These are phyloP conservation scores for Trichophyton verrucosum DNA, from an alignment of 2,329 filamentous ascomycete species.

Conservation along the genomic window DNA sequence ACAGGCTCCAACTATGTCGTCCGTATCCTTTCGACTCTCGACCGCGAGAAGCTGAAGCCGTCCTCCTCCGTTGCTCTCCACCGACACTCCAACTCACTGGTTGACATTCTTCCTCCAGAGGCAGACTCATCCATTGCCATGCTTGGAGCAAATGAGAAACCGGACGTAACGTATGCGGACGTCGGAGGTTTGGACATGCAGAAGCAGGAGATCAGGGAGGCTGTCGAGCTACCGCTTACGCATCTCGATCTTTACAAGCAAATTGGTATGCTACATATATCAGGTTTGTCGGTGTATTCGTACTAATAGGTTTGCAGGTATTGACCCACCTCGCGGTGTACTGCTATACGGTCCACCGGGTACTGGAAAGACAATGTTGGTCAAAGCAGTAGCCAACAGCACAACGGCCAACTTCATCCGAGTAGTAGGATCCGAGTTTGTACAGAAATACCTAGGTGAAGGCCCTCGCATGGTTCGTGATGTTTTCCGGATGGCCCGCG, in stretches of 20 bases:
- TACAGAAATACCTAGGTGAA: constrained; percentile 97
- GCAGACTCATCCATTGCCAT: constrained; percentile 98
- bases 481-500: constrained; percentile 96
- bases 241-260: constrained; percentile 99
- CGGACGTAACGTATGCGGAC: constrained; percentile 94
- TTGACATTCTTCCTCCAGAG: constrained; percentile 97
- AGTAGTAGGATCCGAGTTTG: constrained; percentile 95
- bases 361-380: constrained; percentile 92
- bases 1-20: constrained; percentile 99
- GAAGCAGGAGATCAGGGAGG: constrained; percentile 98
- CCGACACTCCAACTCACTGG: constrained; percentile 93
- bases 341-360: constrained; percentile 91
- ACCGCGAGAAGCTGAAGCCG: constrained; percentile 94
- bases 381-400: constrained; percentile 96
- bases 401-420: constrained; percentile 97
- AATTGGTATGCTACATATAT: constrained; percentile 49
- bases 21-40: constrained; percentile 92
- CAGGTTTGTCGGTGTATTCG: constrained; percentile 2
- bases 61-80: constrained; percentile 95
- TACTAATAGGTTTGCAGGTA: constrained; percentile 36
- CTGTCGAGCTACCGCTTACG: constrained; percentile 88
- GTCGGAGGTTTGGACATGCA: constrained; percentile 98
- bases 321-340: constrained; percentile 92
- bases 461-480: constrained; percentile 98
- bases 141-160: constrained; percentile 93